Conservation (phyloP, 768 basidiomycete species). For the Calocera cornea region DNA sequence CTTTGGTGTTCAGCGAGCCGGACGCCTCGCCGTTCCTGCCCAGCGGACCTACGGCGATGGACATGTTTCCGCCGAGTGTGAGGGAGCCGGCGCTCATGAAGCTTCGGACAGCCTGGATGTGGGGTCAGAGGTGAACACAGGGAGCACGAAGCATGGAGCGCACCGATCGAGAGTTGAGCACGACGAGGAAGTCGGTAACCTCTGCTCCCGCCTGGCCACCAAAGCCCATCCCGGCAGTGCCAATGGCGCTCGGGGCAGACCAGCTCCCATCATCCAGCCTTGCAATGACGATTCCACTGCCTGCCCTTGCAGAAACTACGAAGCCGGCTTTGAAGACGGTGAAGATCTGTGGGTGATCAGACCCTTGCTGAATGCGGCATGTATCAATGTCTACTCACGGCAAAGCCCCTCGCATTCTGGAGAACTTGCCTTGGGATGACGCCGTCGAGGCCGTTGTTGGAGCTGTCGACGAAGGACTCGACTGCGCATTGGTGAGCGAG, state of each 20-base stretch:
- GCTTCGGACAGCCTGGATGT: slow-evolving; percentile 13
- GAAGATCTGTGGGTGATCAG: slow-evolving; percentile 40
- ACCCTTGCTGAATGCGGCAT: slow-evolving; percentile 17
- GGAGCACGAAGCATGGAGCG: slow-evolving; percentile 3
- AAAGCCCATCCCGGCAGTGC: slow-evolving; percentile 77
- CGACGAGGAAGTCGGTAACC: slow-evolving; percentile 81
- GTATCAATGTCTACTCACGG: slow-evolving; percentile 21
- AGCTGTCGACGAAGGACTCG: slow-evolving; percentile 66
- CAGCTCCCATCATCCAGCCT: slow-evolving; percentile 77
- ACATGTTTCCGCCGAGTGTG: slow-evolving; percentile 56
- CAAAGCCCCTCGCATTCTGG: slow-evolving; percentile 57
- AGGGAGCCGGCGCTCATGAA: slow-evolving; percentile 94
- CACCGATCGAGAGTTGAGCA: slow-evolving; percentile 71
- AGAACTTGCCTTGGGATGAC: slow-evolving; percentile 45
- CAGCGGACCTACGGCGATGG: slow-evolving; percentile 64
- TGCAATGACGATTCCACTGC: slow-evolving; percentile 81
- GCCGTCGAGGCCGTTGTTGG: slow-evolving; percentile 75
- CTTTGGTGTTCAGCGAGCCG: slow-evolving; percentile 68
- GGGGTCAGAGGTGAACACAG: not conserved
- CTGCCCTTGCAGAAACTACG: slow-evolving; percentile 62
- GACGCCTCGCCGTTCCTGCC: slow-evolving; percentile 85
- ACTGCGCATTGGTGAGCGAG: slow-evolving; percentile 33
- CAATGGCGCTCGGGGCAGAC: slow-evolving; percentile 92
- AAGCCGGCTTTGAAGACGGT: slow-evolving; percentile 65
- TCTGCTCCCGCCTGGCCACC: slow-evolving; percentile 58